A percentile compares a stretch with the other conserved stretches of the same genome.
These are phyloP conservation scores for Aegilops bicornis DNA, from an alignment of 176 grass and related monocot genomes.

Conservation along the genomic window DNA sequence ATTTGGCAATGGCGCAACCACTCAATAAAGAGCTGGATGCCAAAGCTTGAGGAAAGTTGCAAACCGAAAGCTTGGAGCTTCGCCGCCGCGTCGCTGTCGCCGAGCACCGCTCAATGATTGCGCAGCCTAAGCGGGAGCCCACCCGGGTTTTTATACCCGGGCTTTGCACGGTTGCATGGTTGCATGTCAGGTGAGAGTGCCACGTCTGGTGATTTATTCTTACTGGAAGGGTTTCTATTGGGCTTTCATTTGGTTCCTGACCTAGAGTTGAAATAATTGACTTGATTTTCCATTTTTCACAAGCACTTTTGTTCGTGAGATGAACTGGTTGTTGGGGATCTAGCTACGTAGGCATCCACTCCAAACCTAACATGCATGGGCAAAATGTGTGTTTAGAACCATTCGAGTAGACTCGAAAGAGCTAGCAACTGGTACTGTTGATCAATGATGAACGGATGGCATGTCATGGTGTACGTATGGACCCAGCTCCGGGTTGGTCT, in stretches of 20 bases:
- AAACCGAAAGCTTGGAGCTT: neutral
- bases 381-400: neutral
- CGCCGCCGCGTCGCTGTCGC: neutral
- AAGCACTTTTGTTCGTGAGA: neutral
- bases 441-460: neutral
- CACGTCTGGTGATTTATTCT: too few species aligned
- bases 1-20: slow-evolving; percentile 5
- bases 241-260: too few species aligned
- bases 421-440: neutral
- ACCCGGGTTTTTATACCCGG: neutral
- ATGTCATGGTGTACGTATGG: neutral
- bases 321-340: neutral
- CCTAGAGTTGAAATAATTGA: too few species aligned
- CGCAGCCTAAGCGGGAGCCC: neutral
- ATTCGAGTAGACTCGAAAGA: neutral
- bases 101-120: neutral
- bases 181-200: neutral
- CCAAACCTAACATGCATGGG: neutral
- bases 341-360: neutral
- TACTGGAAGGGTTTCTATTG: too few species aligned
- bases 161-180: neutral
- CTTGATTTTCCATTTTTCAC: too few species aligned
- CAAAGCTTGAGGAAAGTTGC: neutral
- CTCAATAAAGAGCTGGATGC: slow-evolving; percentile 17
- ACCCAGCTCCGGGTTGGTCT: neutral